Conservation (phyloP, 345 rosid genomes). For the Euphorbia tirucalli region DNA sequence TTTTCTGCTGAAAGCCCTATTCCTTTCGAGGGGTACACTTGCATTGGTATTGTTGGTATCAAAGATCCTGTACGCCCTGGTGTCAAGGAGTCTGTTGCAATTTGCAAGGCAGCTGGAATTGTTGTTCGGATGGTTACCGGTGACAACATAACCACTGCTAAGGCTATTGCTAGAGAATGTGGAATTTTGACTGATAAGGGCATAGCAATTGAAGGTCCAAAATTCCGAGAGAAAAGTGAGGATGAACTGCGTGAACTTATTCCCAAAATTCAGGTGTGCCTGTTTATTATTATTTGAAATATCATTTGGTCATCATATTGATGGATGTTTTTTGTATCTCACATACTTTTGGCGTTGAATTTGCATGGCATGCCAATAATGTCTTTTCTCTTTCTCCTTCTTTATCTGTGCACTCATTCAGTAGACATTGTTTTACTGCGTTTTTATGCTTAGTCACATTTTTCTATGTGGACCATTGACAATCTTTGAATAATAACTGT, state of each 20-base stretch:
- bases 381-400: background rate
- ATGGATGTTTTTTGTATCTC: too few species aligned
- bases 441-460: background rate
- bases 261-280: conserved; percentile 78
- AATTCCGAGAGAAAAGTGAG: conserved; percentile 28
- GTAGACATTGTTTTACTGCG: background rate
- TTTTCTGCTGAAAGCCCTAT: conserved; percentile 50
- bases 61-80: conserved; percentile 40
- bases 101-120: conserved; percentile 34
- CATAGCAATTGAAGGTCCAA: conserved; percentile 35
- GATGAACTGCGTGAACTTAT: conserved; percentile 49
- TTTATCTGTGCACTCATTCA: background rate
- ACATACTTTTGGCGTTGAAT: too few species aligned
- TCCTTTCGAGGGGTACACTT: conserved; percentile 38
- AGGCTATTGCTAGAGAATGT: conserved; percentile 38
- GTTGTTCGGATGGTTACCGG: conserved; percentile 36
- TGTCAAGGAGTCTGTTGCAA: conserved; percentile 36
- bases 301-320: too few species aligned
- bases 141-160: conserved; percentile 35
- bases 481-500: conserved; percentile 3
- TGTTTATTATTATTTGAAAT: too few species aligned
- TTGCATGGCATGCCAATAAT: too few species aligned
- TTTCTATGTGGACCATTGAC: background rate
- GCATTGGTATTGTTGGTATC: conserved; percentile 35
- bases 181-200: conserved; percentile 35